These are phyloP conservation scores for Millerago galiae DNA, from an alignment of 805 yeast species.

Conservation along the genomic window DNA sequence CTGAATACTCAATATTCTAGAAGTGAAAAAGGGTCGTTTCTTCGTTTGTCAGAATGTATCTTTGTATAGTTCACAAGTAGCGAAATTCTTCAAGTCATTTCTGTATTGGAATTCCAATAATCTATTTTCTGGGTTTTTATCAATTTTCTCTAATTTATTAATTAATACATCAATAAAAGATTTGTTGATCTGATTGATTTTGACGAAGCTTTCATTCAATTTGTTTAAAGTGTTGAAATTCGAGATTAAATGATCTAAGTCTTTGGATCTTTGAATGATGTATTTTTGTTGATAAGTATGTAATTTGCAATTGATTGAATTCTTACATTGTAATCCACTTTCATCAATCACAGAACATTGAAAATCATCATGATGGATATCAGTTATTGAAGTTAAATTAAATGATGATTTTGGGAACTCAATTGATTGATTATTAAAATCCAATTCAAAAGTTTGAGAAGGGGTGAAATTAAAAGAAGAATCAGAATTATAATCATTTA, in stretches of 20 bases:
- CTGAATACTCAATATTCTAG: no score
- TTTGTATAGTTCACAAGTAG: conserved; percentile 5
- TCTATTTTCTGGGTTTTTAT: conserved; percentile 11
- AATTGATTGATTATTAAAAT: no score
- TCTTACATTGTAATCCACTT: conserved; percentile 10
- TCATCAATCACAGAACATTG: conserved; percentile 15
- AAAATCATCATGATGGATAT: conserved; percentile 16
- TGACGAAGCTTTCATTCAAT: conserved; percentile 1
- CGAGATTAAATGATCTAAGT: conserved; percentile 10
- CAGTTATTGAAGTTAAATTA: conserved; percentile 7
- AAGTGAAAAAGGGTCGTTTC: no score
- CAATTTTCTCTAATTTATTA: conserved; percentile 4
- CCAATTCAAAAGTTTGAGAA: conserved; percentile 1
- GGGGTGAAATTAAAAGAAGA: conserved; percentile 3
- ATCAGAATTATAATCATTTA: not conserved
- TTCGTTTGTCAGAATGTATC: not conserved
- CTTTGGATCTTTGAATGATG: conserved; percentile 9
- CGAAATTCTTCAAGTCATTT: conserved; percentile 12
- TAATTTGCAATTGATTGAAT: conserved; percentile 11
- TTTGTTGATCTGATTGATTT: no score
- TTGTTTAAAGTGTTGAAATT: conserved; percentile 32
- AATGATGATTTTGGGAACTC: not conserved
- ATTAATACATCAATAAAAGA: conserved; percentile 4
- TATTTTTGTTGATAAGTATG: conserved; percentile 12
- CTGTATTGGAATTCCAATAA: conserved; percentile 13